Percentiles rank a stretch among this genome's conserved stretches.
Conservation (phyloP, 306 rosid species). For the Malus sylvestris region DNA sequence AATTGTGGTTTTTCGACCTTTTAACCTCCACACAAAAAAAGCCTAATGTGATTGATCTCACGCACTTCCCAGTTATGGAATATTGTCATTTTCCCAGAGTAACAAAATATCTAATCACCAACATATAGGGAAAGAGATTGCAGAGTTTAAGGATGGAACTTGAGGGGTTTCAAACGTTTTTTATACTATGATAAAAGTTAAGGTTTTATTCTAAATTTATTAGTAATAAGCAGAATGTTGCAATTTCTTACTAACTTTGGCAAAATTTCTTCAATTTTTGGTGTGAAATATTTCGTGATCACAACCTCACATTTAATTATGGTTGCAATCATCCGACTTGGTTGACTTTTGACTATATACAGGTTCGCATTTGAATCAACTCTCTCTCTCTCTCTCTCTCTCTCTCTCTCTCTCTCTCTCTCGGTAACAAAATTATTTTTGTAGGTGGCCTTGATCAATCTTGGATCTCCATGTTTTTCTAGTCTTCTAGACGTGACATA, state of each 20-base stretch:
- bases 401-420: background rate
- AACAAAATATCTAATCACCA: slow-evolving; percentile 38
- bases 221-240: too few relatives aligned
- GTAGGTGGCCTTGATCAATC: slow-evolving; percentile 3
- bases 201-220: too few relatives aligned
- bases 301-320: too few relatives aligned
- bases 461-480: background rate
- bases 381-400: background rate
- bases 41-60: slow-evolving; percentile 9
- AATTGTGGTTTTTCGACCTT: slow-evolving; percentile 45
- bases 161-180: too few relatives aligned
- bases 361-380: background rate
- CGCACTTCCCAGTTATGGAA: slow-evolving; percentile 42
- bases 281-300: too few relatives aligned
- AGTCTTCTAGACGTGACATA: background rate
- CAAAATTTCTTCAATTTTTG: too few relatives aligned
- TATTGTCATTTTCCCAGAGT: slow-evolving; percentile 35
- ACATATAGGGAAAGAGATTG: slow-evolving; percentile 9
- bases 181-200: too few relatives aligned
- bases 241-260: too few relatives aligned
- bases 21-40: slow-evolving; percentile 40
- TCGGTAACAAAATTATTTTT: background rate
- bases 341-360: slow-evolving; percentile 26
- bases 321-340: background rate
- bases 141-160: background rate